Conservation (phyloP, 2,329 filamentous ascomycete species). For the Diplodia scrobiculata region DNA sequence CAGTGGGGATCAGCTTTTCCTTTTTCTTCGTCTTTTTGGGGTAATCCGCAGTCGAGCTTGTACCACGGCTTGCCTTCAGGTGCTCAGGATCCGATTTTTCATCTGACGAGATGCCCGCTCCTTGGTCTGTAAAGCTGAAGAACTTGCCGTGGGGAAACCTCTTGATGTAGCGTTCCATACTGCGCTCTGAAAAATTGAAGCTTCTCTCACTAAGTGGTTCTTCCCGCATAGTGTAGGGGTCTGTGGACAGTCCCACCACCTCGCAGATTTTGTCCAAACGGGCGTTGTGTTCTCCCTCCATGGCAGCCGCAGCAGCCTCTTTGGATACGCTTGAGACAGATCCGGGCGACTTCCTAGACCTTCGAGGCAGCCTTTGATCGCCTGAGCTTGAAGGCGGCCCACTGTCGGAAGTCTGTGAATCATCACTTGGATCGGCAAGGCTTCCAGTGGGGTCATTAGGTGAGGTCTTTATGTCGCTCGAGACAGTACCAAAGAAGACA, state of each 20-base stretch:
- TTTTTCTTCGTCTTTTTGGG: constrained; percentile 33
- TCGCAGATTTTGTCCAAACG: constrained; percentile 23
- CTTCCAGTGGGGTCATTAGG: constrained; percentile 32
- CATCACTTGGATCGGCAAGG: constrained; percentile 40
- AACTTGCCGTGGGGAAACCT: constrained; percentile 42
- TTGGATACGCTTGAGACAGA: constrained; percentile 32
- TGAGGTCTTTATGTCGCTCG: constrained; percentile 37
- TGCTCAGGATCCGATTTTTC: constrained; percentile 30
- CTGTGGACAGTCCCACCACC: constrained; percentile 24
- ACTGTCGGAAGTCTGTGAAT: constrained; percentile 40
- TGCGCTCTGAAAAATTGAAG: constrained; percentile 40
- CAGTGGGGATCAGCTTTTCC: constrained; percentile 40
- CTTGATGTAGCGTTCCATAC: constrained; percentile 42
- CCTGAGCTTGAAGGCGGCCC: constrained; percentile 30
- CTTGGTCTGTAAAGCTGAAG: constrained; percentile 42
- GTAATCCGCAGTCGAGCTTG: constrained; percentile 3
- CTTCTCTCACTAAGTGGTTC: constrained; percentile 35
- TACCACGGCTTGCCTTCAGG: not conserved
- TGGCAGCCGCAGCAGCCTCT: not conserved
- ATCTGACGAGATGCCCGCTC: constrained; percentile 37
- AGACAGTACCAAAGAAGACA: constrained; percentile 36
- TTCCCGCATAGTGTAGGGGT: constrained; percentile 30
- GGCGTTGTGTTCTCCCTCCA: constrained; percentile 15
- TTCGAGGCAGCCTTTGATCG: constrained; percentile 1
- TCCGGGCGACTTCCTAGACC: constrained; percentile 26